Evolutionary conservation across 345 rosid genomes (phyloP).

Genomic region (Populus pruinosa): DNA sequence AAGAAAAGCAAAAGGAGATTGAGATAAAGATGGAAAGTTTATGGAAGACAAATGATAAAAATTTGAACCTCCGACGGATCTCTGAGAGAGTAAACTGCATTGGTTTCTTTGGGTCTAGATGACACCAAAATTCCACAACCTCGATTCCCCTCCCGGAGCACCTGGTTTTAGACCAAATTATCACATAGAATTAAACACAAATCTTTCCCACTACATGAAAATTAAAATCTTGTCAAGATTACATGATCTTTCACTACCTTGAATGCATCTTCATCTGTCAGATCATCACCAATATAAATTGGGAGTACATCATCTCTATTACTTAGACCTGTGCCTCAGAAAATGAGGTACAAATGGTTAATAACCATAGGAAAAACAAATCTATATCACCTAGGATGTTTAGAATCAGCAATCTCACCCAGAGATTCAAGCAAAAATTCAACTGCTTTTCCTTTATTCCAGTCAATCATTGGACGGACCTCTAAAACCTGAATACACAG

Average conservation of each 20-base stretch:
- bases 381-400: background rate
- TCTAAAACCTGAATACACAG: slow-evolving; percentile 68
- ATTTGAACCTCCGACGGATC: slow-evolving; percentile 71
- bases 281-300: slow-evolving; percentile 84
- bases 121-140: slow-evolving; percentile 92
- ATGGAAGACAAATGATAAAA: background rate
- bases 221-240: background rate
- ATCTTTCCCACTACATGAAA: background rate
- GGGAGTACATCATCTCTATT: slow-evolving; percentile 70
- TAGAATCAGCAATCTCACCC: slow-evolving; percentile 36
- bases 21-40: background rate
- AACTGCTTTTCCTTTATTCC: slow-evolving; percentile 97
- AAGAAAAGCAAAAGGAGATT: background rate
- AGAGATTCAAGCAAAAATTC: slow-evolving; percentile 88
- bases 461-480: slow-evolving; percentile 86
- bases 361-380: background rate
- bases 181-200: background rate
- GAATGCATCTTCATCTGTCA: slow-evolving; percentile 89
- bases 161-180: slow-evolving; percentile 30
- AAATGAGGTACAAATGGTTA: too few relatives aligned
- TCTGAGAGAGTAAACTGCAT: slow-evolving; percentile 68
- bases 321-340: slow-evolving; percentile 46
- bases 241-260: slow-evolving; percentile 37
- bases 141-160: slow-evolving; percentile 46
- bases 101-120: slow-evolving; percentile 69